Evolutionary conservation across 2,329 filamentous ascomycete genomes (phyloP).

Genomic region (Pseudocercospora macadamiae): DNA sequence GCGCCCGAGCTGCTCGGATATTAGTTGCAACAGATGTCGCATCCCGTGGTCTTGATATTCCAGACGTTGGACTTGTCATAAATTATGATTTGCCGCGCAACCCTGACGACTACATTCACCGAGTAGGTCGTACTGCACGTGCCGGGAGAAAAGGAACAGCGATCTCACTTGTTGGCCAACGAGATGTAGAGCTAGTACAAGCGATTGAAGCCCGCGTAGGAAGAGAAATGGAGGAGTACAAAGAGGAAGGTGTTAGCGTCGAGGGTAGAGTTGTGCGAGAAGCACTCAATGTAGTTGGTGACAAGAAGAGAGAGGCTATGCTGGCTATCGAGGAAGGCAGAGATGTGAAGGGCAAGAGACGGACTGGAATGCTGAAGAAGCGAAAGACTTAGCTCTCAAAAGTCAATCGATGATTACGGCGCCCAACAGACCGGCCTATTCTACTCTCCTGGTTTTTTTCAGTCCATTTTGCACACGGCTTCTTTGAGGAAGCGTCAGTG

Average conservation of each 20-base stretch:
- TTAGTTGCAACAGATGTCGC: constrained; percentile 95
- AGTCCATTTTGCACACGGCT: neutral
- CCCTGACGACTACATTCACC: constrained; percentile 95
- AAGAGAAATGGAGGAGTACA: constrained; percentile 77
- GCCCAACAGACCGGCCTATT: too few relatives aligned
- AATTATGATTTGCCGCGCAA: constrained; percentile 97
- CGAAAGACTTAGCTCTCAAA: neutral
- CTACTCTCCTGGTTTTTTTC: too few relatives aligned
- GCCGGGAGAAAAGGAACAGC: constrained; percentile 82
- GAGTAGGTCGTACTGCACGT: constrained; percentile 91
- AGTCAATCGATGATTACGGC: too few relatives aligned
- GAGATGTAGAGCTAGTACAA: constrained; percentile 87
- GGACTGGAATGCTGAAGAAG: constrained; percentile 9
- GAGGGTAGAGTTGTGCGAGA: constrained; percentile 86
- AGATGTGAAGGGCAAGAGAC: constrained; percentile 83
- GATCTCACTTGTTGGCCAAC: constrained; percentile 87
- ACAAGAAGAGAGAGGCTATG: constrained; percentile 91
- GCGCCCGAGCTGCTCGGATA: constrained; percentile 79
- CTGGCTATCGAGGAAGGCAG: constrained; percentile 89
- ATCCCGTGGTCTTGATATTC: constrained; percentile 93
- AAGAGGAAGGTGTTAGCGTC: constrained; percentile 90
- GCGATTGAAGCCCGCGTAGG: constrained; percentile 87
- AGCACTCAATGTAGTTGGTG: constrained; percentile 84
- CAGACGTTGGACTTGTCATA: constrained; percentile 83
- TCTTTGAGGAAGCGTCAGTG: too few relatives aligned